Evolutionary conservation across 2,329 filamentous ascomycete species (phyloP).

Genomic region (Annulohypoxylon truncatum): DNA sequence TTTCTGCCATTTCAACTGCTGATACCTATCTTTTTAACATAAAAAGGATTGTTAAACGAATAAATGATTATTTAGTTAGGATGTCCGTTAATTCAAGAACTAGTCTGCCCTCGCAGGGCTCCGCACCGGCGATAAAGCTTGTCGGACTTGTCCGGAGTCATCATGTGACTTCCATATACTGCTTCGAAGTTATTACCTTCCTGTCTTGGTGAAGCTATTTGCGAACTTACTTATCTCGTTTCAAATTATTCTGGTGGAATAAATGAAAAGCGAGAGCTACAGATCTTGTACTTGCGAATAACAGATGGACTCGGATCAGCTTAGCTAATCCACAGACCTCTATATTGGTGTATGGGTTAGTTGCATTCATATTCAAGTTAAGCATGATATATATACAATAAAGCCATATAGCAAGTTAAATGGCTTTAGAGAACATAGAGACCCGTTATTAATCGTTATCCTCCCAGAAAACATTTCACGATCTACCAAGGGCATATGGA

Average conservation of each 20-base stretch:
- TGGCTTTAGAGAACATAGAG: too few species aligned
- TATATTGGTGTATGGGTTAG: not conserved
- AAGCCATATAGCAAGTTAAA: not conserved
- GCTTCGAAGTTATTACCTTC: not conserved
- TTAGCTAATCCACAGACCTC: not conserved
- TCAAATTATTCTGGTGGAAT: not conserved
- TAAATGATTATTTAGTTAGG: not conserved
- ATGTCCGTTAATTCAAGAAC: not conserved
- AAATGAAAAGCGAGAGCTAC: not conserved
- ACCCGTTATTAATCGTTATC: too few species aligned
- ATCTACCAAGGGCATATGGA: too few species aligned
- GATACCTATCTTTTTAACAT: not conserved
- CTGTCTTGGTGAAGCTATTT: not conserved
- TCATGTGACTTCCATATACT: not conserved
- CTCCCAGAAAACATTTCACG: too few species aligned
- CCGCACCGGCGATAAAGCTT: not conserved
- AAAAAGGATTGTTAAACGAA: not conserved
- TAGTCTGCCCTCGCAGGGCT: not conserved
- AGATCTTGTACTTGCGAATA: too few species aligned
- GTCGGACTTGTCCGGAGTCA: not conserved
- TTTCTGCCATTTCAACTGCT: constrained; percentile 29
- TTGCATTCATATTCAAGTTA: not conserved
- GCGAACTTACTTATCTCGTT: not conserved
- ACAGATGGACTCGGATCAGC: not conserved
- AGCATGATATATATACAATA: not conserved